Conservation (phyloP, 768 basidiomycete genomes). For the Boletus sp. region DNA sequence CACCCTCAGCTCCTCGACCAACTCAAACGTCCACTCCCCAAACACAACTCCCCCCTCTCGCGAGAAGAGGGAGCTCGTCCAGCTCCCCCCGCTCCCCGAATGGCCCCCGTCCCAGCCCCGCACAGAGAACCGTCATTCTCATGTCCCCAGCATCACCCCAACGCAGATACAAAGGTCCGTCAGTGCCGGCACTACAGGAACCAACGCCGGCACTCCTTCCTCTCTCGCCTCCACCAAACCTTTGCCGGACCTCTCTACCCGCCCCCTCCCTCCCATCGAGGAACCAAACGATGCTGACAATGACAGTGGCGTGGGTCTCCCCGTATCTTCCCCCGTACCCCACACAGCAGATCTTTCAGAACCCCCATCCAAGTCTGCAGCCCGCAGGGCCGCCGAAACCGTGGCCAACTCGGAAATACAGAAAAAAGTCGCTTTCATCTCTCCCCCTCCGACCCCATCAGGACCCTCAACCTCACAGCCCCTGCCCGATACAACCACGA, state of each 20-base stretch:
- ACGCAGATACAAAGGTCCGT: constrained; percentile 28
- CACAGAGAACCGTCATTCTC: constrained; percentile 21
- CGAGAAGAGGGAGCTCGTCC: constrained; percentile 54
- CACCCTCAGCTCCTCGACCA: constrained; percentile 27
- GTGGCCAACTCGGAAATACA: constrained; percentile 45
- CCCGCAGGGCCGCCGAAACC: constrained; percentile 39
- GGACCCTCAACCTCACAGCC: constrained; percentile 47
- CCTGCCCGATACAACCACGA: constrained; percentile 45
- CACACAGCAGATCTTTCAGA: constrained; percentile 19
- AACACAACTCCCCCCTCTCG: constrained; percentile 34
- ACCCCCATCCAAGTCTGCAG: constrained; percentile 25
- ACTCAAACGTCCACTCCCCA: constrained; percentile 24
- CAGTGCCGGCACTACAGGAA: constrained; percentile 30
- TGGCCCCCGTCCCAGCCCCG: constrained; percentile 56
- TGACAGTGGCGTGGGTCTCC: constrained; percentile 36
- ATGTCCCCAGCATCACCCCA: constrained; percentile 9
- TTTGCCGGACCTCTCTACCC: constrained; percentile 59
- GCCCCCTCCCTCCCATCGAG: constrained; percentile 48
- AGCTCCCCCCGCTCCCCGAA: constrained; percentile 56
- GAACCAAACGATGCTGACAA: constrained; percentile 36
- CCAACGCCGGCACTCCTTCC: constrained; percentile 40
- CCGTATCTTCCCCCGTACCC: constrained; percentile 32
- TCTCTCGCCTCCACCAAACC: constrained; percentile 61
- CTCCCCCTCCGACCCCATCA: constrained; percentile 69
- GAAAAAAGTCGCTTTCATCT: constrained; percentile 88